A percentile compares a stretch with the other conserved stretches of the same genome.
Conservation (phyloP, 306 rosid species). For the Quercus robur region DNA sequence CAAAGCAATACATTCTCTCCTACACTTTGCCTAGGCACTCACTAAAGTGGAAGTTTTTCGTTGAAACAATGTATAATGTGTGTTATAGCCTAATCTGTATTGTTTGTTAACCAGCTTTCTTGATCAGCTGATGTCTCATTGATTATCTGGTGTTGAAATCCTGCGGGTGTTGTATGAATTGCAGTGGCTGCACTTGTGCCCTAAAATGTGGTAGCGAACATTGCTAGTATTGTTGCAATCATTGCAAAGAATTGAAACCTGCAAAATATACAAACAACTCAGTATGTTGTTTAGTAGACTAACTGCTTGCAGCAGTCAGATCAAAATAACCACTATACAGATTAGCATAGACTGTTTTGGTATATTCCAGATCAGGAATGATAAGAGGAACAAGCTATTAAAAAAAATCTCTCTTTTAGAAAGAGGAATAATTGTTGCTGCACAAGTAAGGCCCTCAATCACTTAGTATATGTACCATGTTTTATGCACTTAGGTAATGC, state of each 20-base stretch:
- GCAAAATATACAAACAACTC: conserved; percentile 19
- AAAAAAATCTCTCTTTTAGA: neutral
- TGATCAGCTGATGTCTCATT: conserved; percentile 11
- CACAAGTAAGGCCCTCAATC: neutral
- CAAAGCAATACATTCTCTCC: neutral
- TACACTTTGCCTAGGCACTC: neutral
- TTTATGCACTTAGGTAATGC: neutral
- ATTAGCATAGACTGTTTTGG: neutral
- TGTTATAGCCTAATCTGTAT: neutral
- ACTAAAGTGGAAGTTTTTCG: neutral
- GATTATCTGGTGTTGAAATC: conserved; percentile 36
- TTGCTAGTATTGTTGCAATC: conserved; percentile 50
- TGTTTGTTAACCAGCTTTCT: neutral
- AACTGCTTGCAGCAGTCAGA: neutral
- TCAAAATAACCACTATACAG: neutral
- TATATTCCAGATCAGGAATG: neutral
- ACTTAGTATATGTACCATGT: neutral
- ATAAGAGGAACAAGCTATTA: neutral
- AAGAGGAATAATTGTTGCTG: neutral
- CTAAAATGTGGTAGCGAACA: conserved; percentile 54
- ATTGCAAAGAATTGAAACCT: conserved; percentile 76
- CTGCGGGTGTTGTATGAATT: conserved; percentile 63
- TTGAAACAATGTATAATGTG: neutral
- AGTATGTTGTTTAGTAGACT: neutral
- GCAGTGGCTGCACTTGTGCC: conserved; percentile 61